phyloP scores from a whole-genome alignment of 2,329 filamentous ascomycete genomes.

The Alternaria ventricosa region DNA sequence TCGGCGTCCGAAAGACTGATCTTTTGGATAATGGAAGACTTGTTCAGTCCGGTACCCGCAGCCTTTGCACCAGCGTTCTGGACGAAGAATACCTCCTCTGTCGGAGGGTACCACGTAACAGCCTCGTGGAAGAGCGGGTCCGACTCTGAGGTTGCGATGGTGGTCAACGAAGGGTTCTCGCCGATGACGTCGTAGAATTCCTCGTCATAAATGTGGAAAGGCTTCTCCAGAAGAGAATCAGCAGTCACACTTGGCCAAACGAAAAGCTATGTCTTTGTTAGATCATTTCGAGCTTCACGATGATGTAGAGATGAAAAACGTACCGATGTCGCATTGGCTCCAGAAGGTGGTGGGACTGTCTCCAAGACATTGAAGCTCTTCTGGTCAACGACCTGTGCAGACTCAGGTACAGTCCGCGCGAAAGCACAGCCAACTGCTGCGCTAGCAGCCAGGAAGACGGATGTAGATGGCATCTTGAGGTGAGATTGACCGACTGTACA shows the following conservation, averaged over 20 bases:
- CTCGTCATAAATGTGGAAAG: slow-evolving; percentile 35
- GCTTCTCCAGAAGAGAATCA: slow-evolving; percentile 28
- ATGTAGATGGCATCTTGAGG: slow-evolving; percentile 7
- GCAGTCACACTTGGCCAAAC: slow-evolving; percentile 29
- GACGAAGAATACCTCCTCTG: slow-evolving; percentile 34
- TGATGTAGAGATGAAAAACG: background rate
- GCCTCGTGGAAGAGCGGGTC: slow-evolving; percentile 36
- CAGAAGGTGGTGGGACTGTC: slow-evolving; percentile 24
- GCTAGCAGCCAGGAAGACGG: slow-evolving; percentile 3
- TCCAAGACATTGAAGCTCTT: slow-evolving; percentile 29
- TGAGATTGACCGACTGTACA: background rate
- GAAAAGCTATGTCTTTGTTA: slow-evolving; percentile 22
- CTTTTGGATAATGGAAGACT: slow-evolving; percentile 35
- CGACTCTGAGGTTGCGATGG: slow-evolving; percentile 28
- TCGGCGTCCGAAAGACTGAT: slow-evolving; percentile 33
- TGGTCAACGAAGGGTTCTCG: slow-evolving; percentile 26
- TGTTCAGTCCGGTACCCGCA: slow-evolving; percentile 32
- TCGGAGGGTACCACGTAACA: slow-evolving; percentile 30
- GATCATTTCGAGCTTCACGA: background rate
- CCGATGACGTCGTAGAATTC: slow-evolving; percentile 36
- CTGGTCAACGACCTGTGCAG: slow-evolving; percentile 31
- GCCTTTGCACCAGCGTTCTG: slow-evolving; percentile 33
- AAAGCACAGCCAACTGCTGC: slow-evolving; percentile 14
- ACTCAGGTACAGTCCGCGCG: slow-evolving; percentile 24
- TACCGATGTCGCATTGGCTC: slow-evolving; percentile 28